These are phyloP conservation scores for Fusarium hostae DNA, from an alignment of 2,329 filamentous ascomycete genomes.

Conservation along the genomic window DNA sequence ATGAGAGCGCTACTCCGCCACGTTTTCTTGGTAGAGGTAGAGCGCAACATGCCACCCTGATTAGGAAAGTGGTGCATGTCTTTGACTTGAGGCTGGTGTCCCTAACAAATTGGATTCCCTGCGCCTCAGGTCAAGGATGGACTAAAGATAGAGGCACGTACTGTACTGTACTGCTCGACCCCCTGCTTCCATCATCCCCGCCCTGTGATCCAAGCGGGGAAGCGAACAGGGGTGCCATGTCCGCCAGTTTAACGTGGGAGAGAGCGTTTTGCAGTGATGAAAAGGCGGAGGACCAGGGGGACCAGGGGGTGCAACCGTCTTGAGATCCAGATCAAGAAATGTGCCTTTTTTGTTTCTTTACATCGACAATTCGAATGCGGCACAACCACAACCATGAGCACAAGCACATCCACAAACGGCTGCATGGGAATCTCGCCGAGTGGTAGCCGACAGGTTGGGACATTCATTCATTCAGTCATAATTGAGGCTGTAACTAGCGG, in stretches of 20 bases:
- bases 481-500: slow-evolving; percentile 30
- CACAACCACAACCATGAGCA: background rate
- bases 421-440: slow-evolving; percentile 39
- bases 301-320: background rate
- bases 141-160: background rate
- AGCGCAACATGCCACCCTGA: slow-evolving; percentile 28
- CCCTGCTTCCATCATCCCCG: slow-evolving; percentile 32
- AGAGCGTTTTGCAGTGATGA: slow-evolving; percentile 38
- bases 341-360: background rate
- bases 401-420: slow-evolving; percentile 2
- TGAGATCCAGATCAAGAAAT: background rate
- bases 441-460: slow-evolving; percentile 37
- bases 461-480: background rate
- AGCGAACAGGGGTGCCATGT: slow-evolving; percentile 24
- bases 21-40: slow-evolving; percentile 18
- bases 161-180: background rate
- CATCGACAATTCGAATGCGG: background rate
- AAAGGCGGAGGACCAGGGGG: slow-evolving; percentile 42
- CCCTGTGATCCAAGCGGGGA: slow-evolving; percentile 27
- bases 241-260: slow-evolving; percentile 44
- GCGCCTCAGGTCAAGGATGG: background rate
- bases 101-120: background rate
- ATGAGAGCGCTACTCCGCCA: slow-evolving; percentile 35
- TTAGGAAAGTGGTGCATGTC: slow-evolving; percentile 20
- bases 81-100: slow-evolving; percentile 22